phyloP scores from a whole-genome alignment of 2,329 filamentous ascomycete species.

The Microsporum ferrugineum region DNA sequence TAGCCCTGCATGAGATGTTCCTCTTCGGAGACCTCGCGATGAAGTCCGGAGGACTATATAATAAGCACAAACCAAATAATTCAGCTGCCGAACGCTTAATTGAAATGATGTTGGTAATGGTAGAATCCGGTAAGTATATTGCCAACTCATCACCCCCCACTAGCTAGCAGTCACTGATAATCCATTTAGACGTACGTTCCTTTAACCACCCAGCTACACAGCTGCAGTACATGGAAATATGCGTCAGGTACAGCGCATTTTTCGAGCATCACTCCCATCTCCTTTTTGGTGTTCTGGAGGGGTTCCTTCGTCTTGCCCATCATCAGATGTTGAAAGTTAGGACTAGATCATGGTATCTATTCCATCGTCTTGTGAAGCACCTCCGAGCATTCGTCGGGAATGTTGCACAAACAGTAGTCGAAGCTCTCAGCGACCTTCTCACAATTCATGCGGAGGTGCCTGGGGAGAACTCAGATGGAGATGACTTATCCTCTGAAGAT shows the following conservation, averaged over 20 bases:
- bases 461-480: constrained; percentile 61
- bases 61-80: constrained; percentile 70
- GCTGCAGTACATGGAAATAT: constrained; percentile 97
- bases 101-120: constrained; percentile 91
- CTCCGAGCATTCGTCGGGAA: constrained; percentile 73
- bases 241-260: constrained; percentile 83
- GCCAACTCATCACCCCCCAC: not conserved
- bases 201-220: constrained; percentile 86
- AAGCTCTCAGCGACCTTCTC: constrained; percentile 77
- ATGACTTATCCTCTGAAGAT: constrained; percentile 92
- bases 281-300: constrained; percentile 78
- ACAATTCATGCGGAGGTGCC: constrained; percentile 83
- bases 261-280: constrained; percentile 75
- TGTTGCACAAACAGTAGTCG: constrained; percentile 81
- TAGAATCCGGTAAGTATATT: constrained; percentile 62
- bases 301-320: constrained; percentile 82
- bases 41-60: constrained; percentile 72
- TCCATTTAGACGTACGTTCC: constrained; percentile 57
- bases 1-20: constrained; percentile 91
- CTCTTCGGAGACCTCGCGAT: constrained; percentile 91
- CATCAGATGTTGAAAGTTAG: constrained; percentile 78
- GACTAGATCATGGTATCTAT: constrained; percentile 91
- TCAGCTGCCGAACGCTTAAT: constrained; percentile 70
- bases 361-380: constrained; percentile 84
- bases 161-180: not conserved